Conservation (phyloP, 257 asterid genomes). For the Penstemon davidsonii region DNA sequence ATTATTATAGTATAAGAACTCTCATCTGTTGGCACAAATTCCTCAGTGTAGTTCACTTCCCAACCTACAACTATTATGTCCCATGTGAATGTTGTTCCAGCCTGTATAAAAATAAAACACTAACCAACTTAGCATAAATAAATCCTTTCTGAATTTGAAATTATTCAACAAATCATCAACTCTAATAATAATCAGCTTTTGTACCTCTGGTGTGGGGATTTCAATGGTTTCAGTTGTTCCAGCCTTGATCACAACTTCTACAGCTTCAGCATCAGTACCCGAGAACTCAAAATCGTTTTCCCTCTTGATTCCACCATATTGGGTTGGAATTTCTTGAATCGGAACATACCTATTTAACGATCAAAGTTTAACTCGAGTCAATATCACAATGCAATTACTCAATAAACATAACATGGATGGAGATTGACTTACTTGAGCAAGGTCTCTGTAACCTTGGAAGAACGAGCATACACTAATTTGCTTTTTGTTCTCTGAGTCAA, state of each 20-base stretch:
- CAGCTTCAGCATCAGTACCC: slow-evolving; percentile 43
- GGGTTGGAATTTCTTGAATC: slow-evolving; percentile 65
- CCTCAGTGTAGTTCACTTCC: slow-evolving; percentile 77
- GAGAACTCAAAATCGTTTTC: slow-evolving; percentile 61
- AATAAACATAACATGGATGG: not conserved
- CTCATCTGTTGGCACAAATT: slow-evolving; percentile 66
- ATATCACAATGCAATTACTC: not conserved
- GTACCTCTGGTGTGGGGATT: slow-evolving; percentile 70
- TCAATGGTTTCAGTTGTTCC: slow-evolving; percentile 65
- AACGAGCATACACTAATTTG: slow-evolving; percentile 75
- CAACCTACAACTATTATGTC: slow-evolving; percentile 60
- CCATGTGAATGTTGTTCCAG: slow-evolving; percentile 69
- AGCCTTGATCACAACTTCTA: slow-evolving; percentile 57
- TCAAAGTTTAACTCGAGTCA: slow-evolving; percentile 2
- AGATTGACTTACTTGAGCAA: slow-evolving; percentile 61
- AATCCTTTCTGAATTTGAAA: not conserved
- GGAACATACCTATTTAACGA: slow-evolving; percentile 54
- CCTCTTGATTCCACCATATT: slow-evolving; percentile 72
- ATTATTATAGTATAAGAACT: slow-evolving; percentile 64
- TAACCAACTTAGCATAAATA: not conserved
- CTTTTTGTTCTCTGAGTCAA: slow-evolving; percentile 75
- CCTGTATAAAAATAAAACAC: slow-evolving; percentile 35
- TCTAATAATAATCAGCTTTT: not conserved
- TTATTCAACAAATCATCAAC: not conserved
- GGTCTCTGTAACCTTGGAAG: slow-evolving; percentile 75